A percentile compares a stretch with the other conserved stretches of the same genome.
phyloP scores from a whole-genome alignment of 148 eudicot genomes.

The Arctostaphylos glauca region DNA sequence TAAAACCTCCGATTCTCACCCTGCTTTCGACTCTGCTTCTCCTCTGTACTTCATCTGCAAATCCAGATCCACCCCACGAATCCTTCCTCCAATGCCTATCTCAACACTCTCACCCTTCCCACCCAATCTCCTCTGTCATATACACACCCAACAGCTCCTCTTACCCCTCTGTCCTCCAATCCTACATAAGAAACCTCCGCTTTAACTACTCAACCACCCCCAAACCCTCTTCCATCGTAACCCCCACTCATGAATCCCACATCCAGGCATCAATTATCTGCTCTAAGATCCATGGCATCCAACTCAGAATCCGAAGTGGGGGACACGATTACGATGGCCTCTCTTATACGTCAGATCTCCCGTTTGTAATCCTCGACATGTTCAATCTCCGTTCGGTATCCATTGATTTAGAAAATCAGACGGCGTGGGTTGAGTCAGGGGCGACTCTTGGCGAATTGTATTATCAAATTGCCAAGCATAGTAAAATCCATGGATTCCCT shows the following conservation, averaged over 20 bases:
- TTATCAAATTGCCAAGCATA: slow-evolving; percentile 24
- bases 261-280: slow-evolving; percentile 31
- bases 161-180: slow-evolving; percentile 16
- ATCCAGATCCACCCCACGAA: background rate
- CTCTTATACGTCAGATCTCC: slow-evolving; percentile 28
- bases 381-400: slow-evolving; percentile 29
- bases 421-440: slow-evolving; percentile 44
- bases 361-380: slow-evolving; percentile 39
- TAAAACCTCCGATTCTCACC: too few relatives aligned
- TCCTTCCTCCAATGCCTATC: slow-evolving; percentile 19
- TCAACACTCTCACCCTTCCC: slow-evolving; percentile 7
- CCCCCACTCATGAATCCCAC: slow-evolving; percentile 28
- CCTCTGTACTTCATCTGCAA: background rate
- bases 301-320: slow-evolving; percentile 36
- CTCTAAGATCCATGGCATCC: slow-evolving; percentile 22
- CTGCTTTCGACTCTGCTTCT: background rate
- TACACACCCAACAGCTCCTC: slow-evolving; percentile 25
- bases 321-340: slow-evolving; percentile 46
- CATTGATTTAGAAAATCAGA: slow-evolving; percentile 16
- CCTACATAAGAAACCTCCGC: slow-evolving; percentile 33
- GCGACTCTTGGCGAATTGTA: slow-evolving; percentile 36
- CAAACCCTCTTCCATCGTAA: slow-evolving; percentile 29
- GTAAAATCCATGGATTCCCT: slow-evolving; percentile 32
- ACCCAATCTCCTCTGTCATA: background rate
- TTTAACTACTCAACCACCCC: slow-evolving; percentile 28